Evolutionary conservation across 768 basidiomycete species (phyloP), one percentile per base, ranked within the genome.

Genomic region (Mycena alexandri): DNA sequence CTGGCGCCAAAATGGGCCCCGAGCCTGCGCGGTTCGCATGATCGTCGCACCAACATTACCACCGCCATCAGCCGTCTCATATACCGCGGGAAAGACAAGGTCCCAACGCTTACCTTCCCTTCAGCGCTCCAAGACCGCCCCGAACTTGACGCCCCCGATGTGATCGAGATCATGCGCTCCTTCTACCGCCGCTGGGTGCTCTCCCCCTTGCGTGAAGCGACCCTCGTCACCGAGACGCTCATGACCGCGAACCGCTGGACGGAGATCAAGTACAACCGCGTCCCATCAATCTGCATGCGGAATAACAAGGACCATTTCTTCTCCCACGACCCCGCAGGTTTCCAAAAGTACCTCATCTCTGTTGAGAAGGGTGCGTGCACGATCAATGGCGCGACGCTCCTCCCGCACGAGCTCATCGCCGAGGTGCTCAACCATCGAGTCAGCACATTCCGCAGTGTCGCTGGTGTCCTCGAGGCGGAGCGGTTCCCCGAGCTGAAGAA

Each of bases 1-100:
- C 83, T 91, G 17, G 89, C 85, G 1, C 83, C 83, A 1, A 93
- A 93, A 75, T 93, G 91, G 91, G 90, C 90, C 0, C 91, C 92
- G 0, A 85, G 86, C 2, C 87, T 88, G 14, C 81, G 75, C 5
- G 79, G 81, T 4, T 82, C 87, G 5, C 91, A 92, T 61, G 92
- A 93, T 71, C 83, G 85, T 12, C 79, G 83, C 62, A 89, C 88
- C 3, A 89, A 90, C 74, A 87, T 93, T 68, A 76, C 87, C 6
- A 89, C 91, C 0, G 90, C 90, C 42, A 84, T 93, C 48, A 79
- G 82, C 16, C 78, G 86, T 17, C 82, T 89, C 54, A 79, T 93
- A 16, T 83, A 84, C 68, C 75, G 79, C 5, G 72, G 77, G 0
- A 79, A 82, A 9, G 71, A 76, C 24, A 54, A 74, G 1, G 14